Evolutionary conservation across 2,329 filamentous ascomycete species (phyloP).

Genomic region (Mariannaea elegans): DNA sequence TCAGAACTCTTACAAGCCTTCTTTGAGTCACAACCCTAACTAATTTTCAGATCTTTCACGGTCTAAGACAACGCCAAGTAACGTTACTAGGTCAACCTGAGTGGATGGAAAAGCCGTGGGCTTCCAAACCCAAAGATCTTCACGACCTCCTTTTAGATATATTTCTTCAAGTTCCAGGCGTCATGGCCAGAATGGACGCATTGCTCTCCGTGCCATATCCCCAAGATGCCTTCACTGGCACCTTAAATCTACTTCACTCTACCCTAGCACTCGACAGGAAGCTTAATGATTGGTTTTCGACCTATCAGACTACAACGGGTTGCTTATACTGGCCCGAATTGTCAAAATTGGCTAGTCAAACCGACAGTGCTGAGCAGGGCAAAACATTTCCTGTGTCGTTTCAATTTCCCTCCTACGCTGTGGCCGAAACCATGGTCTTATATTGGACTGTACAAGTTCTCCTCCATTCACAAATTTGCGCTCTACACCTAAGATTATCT

Average conservation of each 20-base stretch:
- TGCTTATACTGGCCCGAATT: slow-evolving; percentile 15
- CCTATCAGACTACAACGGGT: neutral
- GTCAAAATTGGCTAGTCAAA: neutral
- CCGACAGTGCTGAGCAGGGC: neutral
- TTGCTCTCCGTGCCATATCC: neutral
- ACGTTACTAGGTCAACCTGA: slow-evolving; percentile 12
- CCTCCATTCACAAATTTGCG: neutral
- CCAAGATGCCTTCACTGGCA: neutral
- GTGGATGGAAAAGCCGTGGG: slow-evolving; percentile 19
- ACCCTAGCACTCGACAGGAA: neutral
- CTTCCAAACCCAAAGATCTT: neutral
- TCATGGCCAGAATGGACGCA: slow-evolving; percentile 4
- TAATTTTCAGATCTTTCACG: slow-evolving; percentile 6
- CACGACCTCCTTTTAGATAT: slow-evolving; percentile 16
- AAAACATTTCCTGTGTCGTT: slow-evolving; percentile 15
- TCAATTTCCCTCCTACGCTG: slow-evolving; percentile 12
- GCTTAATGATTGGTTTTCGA: slow-evolving; percentile 8
- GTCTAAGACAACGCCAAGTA: slow-evolving; percentile 7
- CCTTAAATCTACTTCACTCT: neutral
- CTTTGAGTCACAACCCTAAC: neutral
- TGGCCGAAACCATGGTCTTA: slow-evolving; percentile 15
- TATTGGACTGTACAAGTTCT: slow-evolving; percentile 17
- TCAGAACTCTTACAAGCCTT: neutral
- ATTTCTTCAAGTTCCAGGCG: neutral
- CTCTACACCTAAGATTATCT: neutral